phyloP scores from a whole-genome alignment of 2,329 filamentous ascomycete species.

The Clonostachys sp. region DNA sequence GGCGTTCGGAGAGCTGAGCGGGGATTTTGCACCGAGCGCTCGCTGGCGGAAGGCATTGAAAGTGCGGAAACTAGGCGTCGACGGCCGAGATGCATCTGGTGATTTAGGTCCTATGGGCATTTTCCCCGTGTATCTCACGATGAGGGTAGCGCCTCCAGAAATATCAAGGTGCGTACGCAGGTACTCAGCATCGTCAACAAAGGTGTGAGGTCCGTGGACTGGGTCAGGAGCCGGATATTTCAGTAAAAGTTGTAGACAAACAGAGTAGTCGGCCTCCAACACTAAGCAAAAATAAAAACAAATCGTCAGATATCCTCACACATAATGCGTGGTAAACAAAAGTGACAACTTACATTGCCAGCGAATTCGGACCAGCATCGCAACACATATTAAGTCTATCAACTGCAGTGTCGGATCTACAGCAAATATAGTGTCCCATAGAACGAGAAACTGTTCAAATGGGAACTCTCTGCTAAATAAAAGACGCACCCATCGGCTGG shows the following conservation, averaged over 20 bases:
- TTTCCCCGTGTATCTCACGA: slow-evolving; percentile 66
- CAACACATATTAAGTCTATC: slow-evolving; percentile 86
- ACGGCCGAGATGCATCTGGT: slow-evolving; percentile 14
- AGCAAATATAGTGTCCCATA: slow-evolving; percentile 92
- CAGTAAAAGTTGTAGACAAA: slow-evolving; percentile 74
- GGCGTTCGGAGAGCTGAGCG: slow-evolving; percentile 39
- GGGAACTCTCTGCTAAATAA: slow-evolving; percentile 92
- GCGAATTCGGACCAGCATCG: slow-evolving; percentile 87
- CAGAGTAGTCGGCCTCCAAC: slow-evolving; percentile 81
- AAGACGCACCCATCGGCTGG: slow-evolving; percentile 89
- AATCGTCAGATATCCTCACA: not conserved
- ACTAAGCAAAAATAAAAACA: slow-evolving; percentile 43
- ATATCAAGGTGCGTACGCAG: slow-evolving; percentile 60
- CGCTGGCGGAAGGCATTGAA: slow-evolving; percentile 31
- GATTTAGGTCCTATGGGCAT: slow-evolving; percentile 29
- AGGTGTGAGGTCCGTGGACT: slow-evolving; percentile 66
- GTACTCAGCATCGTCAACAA: slow-evolving; percentile 82
- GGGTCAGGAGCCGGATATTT: slow-evolving; percentile 70
- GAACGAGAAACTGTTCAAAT: slow-evolving; percentile 73
- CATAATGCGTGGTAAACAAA: too few species aligned
- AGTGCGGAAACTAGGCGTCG: slow-evolving; percentile 26
- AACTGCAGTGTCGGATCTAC: slow-evolving; percentile 76
- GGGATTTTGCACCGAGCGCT: slow-evolving; percentile 32
- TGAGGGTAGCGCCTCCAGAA: slow-evolving; percentile 59
- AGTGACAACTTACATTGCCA: slow-evolving; percentile 70